Evolutionary conservation across 441 rosid genomes (phyloP).

Genomic region (Dalechampia spathulata): DNA sequence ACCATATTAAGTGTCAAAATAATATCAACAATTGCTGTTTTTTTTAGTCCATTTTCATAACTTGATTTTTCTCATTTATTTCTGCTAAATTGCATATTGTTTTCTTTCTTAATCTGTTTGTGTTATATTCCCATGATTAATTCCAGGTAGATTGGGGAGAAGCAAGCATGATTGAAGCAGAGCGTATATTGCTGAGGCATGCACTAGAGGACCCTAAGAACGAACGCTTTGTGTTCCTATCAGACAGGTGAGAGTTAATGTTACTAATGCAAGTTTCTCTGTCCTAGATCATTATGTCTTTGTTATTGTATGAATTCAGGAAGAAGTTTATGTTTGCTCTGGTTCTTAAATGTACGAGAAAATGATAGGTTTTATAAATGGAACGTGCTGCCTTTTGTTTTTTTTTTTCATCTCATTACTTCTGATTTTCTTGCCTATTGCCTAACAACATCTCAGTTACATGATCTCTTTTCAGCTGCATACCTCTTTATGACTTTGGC

Average conservation of each 20-base stretch:
- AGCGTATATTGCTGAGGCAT: slow-evolving; percentile 81
- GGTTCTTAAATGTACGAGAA: too few species aligned
- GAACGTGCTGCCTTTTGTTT: too few species aligned
- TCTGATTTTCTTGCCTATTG: slow-evolving; percentile 8
- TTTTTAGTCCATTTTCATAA: too few species aligned
- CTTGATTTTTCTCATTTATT: too few species aligned
- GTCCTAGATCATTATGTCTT: background rate
- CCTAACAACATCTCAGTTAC: slow-evolving; percentile 35
- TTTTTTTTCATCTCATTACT: too few species aligned
- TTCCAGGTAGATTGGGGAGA: slow-evolving; percentile 97
- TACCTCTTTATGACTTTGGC: slow-evolving; percentile 93
- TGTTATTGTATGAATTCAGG: too few species aligned
- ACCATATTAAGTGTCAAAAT: too few species aligned
- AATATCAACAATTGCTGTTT: too few species aligned
- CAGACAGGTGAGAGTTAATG: slow-evolving; percentile 68
- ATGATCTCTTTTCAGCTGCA: slow-evolving; percentile 74
- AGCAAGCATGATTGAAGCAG: slow-evolving; percentile 93
- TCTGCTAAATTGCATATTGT: too few species aligned
- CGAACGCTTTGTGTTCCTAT: slow-evolving; percentile 84
- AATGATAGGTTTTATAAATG: too few species aligned
- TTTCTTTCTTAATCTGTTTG: background rate
- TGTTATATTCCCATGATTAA: slow-evolving; percentile 7
- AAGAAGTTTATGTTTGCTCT: too few species aligned
- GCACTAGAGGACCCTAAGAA: slow-evolving; percentile 71
- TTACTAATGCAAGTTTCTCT: background rate